A percentile compares a stretch with the other conserved stretches of the same genome.
These are phyloP conservation scores for Brassica cretica DNA, from an alignment of 345 rosid species.

Conservation along the genomic window DNA sequence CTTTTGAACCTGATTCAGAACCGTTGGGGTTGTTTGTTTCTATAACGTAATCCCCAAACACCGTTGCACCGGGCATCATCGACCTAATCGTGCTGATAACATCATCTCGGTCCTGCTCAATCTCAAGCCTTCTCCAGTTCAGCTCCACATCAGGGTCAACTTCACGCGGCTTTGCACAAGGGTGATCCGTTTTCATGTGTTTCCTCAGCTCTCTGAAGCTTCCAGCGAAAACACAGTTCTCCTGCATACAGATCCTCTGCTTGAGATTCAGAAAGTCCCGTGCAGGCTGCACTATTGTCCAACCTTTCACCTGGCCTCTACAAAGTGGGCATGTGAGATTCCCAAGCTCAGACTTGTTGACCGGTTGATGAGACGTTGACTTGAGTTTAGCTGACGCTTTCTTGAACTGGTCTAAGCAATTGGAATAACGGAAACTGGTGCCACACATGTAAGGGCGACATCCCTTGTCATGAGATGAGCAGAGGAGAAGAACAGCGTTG, in stretches of 20 bases:
- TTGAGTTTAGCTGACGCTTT: conserved; percentile 70
- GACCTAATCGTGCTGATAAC: conserved; percentile 84
- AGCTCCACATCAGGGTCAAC: conserved; percentile 80
- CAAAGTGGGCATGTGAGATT: conserved; percentile 92
- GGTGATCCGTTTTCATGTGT: conserved; percentile 83
- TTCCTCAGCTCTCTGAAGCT: conserved; percentile 87
- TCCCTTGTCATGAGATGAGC: conserved; percentile 96
- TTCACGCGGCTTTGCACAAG: conserved; percentile 73
- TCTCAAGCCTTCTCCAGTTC: conserved; percentile 80
- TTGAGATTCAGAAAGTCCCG: conserved; percentile 70
- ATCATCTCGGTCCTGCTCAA: conserved; percentile 69
- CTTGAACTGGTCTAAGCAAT: conserved; percentile 93
- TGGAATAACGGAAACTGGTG: conserved; percentile 91
- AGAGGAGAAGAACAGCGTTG: conserved; percentile 94
- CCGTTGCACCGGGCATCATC: conserved; percentile 83
- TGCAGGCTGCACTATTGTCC: conserved; percentile 94
- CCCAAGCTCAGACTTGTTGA: conserved; percentile 54
- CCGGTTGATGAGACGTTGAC: conserved; percentile 43
- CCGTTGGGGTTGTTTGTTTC: conserved; percentile 55
- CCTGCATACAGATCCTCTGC: conserved; percentile 94
- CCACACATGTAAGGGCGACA: conserved; percentile 99
- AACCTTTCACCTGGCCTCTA: conserved; percentile 96
- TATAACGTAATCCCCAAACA: conserved; percentile 79
- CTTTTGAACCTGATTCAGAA: conserved; percentile 44
- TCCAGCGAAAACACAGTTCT: conserved; percentile 69